These are phyloP conservation scores for Zopfia rhizophila DNA, from an alignment of 2,329 filamentous ascomycete species.

Conservation along the genomic window DNA sequence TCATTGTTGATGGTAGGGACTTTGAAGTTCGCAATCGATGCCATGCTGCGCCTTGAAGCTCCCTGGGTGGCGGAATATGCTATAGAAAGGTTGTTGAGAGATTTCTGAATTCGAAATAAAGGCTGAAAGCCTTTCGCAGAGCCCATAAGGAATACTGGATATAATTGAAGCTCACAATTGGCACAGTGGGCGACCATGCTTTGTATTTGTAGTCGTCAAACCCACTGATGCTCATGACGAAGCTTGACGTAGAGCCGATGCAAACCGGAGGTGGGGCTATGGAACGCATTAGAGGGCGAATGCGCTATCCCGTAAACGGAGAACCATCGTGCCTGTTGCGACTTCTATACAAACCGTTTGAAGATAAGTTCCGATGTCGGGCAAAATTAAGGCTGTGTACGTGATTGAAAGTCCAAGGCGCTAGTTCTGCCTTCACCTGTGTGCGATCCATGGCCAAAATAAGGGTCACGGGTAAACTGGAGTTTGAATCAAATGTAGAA, in stretches of 20 bases:
- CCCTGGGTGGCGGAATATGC: constrained; percentile 35
- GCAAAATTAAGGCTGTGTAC: too few species aligned
- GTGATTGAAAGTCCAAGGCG: too few species aligned
- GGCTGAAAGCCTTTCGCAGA: constrained; percentile 45
- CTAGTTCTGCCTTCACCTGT: too few species aligned
- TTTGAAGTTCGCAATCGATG: constrained; percentile 85
- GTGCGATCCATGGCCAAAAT: too few species aligned
- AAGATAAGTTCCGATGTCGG: too few species aligned
- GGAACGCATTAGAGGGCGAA: too few species aligned
- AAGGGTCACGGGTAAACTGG: too few species aligned
- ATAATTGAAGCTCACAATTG: constrained; percentile 2
- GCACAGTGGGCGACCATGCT: constrained; percentile 8
- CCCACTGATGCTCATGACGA: constrained; percentile 6
- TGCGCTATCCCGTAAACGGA: too few species aligned
- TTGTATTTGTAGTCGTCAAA: constrained; percentile 21
- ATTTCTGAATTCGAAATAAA: constrained; percentile 39
- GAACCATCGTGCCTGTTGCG: too few species aligned
- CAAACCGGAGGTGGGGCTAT: constrained; percentile 26
- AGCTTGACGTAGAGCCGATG: constrained; percentile 26
- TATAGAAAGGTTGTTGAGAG: constrained; percentile 34
- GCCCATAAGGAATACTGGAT: constrained; percentile 40
- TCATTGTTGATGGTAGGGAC: constrained; percentile 89
- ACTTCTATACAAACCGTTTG: too few species aligned
- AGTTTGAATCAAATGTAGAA: too few species aligned
- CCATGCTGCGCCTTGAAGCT: constrained; percentile 45